Evolutionary conservation across 2,329 filamentous ascomycete species (phyloP).

Genomic region (Phialophora verrucosa): DNA sequence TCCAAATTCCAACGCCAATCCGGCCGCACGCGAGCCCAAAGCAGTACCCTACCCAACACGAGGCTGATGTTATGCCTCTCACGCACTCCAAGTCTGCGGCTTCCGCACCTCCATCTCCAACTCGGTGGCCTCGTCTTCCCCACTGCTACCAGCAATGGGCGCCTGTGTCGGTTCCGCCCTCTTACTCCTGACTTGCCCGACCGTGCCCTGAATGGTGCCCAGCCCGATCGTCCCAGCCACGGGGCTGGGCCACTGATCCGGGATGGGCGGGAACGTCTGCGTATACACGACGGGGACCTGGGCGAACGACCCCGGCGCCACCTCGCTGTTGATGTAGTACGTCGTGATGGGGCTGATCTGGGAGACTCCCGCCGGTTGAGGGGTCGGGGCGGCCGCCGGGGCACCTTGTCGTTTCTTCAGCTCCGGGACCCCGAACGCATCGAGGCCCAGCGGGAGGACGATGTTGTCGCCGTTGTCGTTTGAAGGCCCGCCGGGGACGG

Average conservation of each 20-base stretch:
- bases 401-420: slow-evolving; percentile 34
- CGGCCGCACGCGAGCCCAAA: background rate
- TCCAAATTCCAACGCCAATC: background rate
- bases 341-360: slow-evolving; percentile 43
- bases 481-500: slow-evolving; percentile 1
- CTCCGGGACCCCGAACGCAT: slow-evolving; percentile 31
- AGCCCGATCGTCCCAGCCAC: slow-evolving; percentile 43
- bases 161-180: slow-evolving; percentile 32
- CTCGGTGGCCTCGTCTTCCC: background rate
- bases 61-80: background rate
- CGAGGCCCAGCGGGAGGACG: slow-evolving; percentile 27
- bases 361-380: slow-evolving; percentile 35
- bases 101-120: background rate
- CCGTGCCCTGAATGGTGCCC: slow-evolving; percentile 39
- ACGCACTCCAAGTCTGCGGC: slow-evolving; percentile 5
- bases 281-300: slow-evolving; percentile 39
- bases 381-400: slow-evolving; percentile 41
- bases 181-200: slow-evolving; percentile 38
- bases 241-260: slow-evolving; percentile 44
- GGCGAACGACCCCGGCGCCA: slow-evolving; percentile 19
- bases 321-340: slow-evolving; percentile 26
- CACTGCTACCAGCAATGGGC: slow-evolving; percentile 11
- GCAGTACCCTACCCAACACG: background rate
- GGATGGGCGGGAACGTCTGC: slow-evolving; percentile 41
- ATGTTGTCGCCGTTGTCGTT: slow-evolving; percentile 12